Evolutionary conservation across 1,284 basidiomycete species (phyloP).

Genomic region (Phylloboletellus chloephorus): DNA sequence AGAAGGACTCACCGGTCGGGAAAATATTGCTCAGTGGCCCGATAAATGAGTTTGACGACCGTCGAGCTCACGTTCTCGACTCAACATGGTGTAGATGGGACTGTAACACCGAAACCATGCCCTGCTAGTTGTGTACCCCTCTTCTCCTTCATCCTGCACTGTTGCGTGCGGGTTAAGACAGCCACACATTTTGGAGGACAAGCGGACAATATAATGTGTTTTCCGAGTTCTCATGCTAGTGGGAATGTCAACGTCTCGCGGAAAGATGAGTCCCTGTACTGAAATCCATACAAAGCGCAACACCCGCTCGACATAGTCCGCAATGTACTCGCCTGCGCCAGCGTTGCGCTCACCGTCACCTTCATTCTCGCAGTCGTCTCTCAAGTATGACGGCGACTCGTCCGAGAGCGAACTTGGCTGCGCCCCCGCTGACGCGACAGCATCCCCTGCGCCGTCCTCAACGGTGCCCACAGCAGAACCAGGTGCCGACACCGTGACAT

Average conservation of each 20-base stretch:
- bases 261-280: no score
- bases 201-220: no score
- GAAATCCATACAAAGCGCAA: slow-evolving; percentile 26
- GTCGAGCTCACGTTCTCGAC: slow-evolving; percentile 9
- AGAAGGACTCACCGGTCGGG: background rate
- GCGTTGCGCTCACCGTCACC: slow-evolving; percentile 32
- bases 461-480: slow-evolving; percentile 13
- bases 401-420: slow-evolving; percentile 22
- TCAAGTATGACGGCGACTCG: slow-evolving; percentile 24
- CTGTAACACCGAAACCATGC: no score
- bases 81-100: background rate
- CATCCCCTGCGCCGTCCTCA: slow-evolving; percentile 28
- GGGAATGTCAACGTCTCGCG: no score
- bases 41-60: slow-evolving; percentile 16
- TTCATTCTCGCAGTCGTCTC: slow-evolving; percentile 27
- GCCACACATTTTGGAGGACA: no score
- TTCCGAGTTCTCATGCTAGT: no score
- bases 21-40: background rate
- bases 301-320: slow-evolving; percentile 11
- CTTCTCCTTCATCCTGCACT: no score
- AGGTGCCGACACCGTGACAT: slow-evolving; percentile 50
- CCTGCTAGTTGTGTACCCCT: no score
- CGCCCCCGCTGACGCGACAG: slow-evolving; percentile 15
- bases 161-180: no score
- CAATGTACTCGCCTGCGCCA: slow-evolving; percentile 26